These are phyloP conservation scores for Backusella westeae DNA, from an alignment of 192 early-diverging fungal species.

Conservation along the genomic window DNA sequence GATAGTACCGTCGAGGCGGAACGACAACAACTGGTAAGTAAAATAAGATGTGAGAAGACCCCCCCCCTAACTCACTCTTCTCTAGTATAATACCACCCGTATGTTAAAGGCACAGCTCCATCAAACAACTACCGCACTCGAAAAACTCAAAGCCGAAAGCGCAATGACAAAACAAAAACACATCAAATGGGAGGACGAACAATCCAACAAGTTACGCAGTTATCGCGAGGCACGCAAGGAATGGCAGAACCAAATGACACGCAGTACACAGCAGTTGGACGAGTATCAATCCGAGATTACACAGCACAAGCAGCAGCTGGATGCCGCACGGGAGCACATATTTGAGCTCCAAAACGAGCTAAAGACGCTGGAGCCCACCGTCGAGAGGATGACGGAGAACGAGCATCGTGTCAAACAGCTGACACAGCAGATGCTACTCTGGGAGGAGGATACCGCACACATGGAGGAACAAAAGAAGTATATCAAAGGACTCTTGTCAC, in stretches of 20 bases:
- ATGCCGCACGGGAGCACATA: constrained; percentile 31
- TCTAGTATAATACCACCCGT: constrained; percentile 45
- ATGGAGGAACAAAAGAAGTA: constrained; percentile 43
- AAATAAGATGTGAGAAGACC: not conserved
- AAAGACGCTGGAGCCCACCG: constrained; percentile 40
- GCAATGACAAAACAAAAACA: constrained; percentile 48
- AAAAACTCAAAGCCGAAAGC: constrained; percentile 47
- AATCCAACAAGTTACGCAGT: constrained; percentile 42
- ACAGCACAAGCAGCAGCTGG: constrained; percentile 23
- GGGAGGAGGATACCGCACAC: constrained; percentile 43
- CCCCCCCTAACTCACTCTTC: not conserved
- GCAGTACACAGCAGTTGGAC: constrained; percentile 37
- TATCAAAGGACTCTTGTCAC: constrained; percentile 38
- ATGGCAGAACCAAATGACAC: constrained; percentile 41
- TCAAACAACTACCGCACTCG: constrained; percentile 38
- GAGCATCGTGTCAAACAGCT: constrained; percentile 49
- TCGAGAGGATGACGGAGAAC: constrained; percentile 46
- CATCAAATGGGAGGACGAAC: constrained; percentile 53
- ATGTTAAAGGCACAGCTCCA: constrained; percentile 46
- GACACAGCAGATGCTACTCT: constrained; percentile 48
- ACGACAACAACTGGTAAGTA: constrained; percentile 40
- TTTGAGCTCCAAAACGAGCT: constrained; percentile 48
- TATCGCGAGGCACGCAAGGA: constrained; percentile 50
- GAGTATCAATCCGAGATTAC: constrained; percentile 34
- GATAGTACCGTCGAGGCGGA: constrained; percentile 55